These are phyloP conservation scores for Fusarium humuli DNA, from an alignment of 2,329 filamentous ascomycete species.

Conservation along the genomic window DNA sequence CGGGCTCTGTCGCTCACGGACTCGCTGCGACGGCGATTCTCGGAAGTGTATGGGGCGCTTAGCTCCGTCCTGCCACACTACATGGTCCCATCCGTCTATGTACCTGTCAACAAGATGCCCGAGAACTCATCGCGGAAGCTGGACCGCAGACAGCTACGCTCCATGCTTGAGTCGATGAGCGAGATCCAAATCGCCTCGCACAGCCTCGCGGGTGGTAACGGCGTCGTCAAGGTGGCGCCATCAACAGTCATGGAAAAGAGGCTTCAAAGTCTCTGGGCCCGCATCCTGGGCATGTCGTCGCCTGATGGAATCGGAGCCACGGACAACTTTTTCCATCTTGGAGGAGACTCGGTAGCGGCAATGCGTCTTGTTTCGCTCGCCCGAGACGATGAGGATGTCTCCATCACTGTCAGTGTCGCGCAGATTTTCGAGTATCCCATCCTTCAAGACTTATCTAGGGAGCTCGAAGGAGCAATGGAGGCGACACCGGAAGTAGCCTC, in stretches of 20 bases:
- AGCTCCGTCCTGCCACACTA: conserved; percentile 10
- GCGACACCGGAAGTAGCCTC: conserved; percentile 4
- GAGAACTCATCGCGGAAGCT: conserved; percentile 13
- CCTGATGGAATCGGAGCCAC: conserved; percentile 11
- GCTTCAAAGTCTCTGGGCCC: conserved; percentile 12
- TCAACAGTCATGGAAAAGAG: conserved; percentile 12
- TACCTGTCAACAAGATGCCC: conserved; percentile 15
- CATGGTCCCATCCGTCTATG: conserved; percentile 12
- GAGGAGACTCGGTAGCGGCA: conserved; percentile 12
- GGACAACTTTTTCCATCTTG: conserved; percentile 13
- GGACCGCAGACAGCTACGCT: conserved; percentile 6
- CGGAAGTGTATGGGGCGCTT: conserved; percentile 9
- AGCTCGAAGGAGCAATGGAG: conserved; percentile 13
- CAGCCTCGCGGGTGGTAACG: conserved; percentile 10
- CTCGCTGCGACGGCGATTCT: conserved; percentile 9
- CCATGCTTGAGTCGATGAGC: conserved; percentile 13
- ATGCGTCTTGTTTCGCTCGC: conserved; percentile 15
- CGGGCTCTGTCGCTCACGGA: conserved; percentile 8
- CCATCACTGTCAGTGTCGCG: conserved; percentile 11
- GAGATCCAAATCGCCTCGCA: conserved; percentile 13
- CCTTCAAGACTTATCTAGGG: conserved; percentile 9
- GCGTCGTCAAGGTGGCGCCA: conserved; percentile 11
- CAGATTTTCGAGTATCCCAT: conserved; percentile 14
- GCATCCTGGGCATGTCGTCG: conserved; percentile 12
- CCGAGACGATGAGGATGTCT: conserved; percentile 11